These are phyloP conservation scores for Barnettozyma hawaiiensis DNA, from an alignment of 1,139 yeast species.

Conservation along the genomic window DNA sequence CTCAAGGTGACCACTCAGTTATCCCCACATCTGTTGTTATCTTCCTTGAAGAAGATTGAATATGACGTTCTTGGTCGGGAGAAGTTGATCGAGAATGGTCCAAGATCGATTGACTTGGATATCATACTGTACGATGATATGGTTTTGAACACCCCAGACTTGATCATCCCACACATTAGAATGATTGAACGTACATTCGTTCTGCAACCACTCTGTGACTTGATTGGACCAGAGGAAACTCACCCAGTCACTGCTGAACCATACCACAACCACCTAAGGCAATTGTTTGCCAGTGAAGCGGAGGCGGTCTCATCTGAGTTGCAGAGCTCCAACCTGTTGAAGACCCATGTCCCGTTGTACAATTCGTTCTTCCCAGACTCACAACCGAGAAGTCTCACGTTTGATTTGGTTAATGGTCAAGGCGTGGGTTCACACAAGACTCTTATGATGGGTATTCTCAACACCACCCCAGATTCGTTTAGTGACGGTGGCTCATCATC, in stretches of 20 bases:
- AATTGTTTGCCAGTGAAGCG: constrained; percentile 36
- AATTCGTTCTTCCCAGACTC: constrained; percentile 22
- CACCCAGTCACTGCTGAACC: constrained; percentile 89
- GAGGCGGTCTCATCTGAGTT: constrained; percentile 16
- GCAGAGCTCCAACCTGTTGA: constrained; percentile 44
- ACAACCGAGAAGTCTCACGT: constrained; percentile 30
- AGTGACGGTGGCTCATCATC: constrained; percentile 73
- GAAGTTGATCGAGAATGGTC: constrained; percentile 83
- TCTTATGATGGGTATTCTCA: constrained; percentile 76
- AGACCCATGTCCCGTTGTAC: constrained; percentile 43
- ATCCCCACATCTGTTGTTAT: constrained; percentile 59
- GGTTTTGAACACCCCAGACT: constrained; percentile 44
- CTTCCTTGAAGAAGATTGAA: constrained; percentile 67
- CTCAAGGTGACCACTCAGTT: constrained; percentile 51
- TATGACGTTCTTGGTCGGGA: constrained; percentile 64
- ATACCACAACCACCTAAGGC: constrained; percentile 58
- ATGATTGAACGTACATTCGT: constrained; percentile 92
- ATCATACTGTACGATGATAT: constrained; percentile 52
- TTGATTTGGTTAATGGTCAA: constrained; percentile 32
- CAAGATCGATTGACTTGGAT: constrained; percentile 85
- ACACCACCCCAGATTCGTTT: constrained; percentile 91
- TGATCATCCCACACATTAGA: constrained; percentile 78
- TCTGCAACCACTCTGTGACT: constrained; percentile 78
- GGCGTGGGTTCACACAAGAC: constrained; percentile 33
- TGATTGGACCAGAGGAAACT: constrained; percentile 53